Conservation (phyloP, 2,329 filamentous ascomycete species). For the Diaporthe capsici region DNA sequence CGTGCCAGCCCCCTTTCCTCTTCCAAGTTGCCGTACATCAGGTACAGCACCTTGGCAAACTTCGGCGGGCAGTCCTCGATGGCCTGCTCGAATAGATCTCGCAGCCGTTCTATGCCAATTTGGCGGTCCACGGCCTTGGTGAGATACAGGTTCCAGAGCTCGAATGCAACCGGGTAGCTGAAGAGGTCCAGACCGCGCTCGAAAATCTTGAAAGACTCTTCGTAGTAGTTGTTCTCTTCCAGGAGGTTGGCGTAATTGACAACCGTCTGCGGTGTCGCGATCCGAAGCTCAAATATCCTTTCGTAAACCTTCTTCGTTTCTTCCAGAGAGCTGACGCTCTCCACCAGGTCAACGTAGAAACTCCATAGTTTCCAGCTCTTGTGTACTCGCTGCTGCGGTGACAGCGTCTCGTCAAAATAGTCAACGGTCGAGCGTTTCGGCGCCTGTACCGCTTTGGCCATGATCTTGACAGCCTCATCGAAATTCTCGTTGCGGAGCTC, state of each 20-base stretch:
- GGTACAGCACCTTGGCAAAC: slow-evolving; percentile 94
- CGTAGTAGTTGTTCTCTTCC: slow-evolving; percentile 94
- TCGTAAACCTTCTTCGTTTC: slow-evolving; percentile 97
- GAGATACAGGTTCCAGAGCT: slow-evolving; percentile 98
- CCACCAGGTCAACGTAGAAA: slow-evolving; percentile 98
- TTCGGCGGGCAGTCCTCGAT: slow-evolving; percentile 94
- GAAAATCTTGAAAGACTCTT: slow-evolving; percentile 98
- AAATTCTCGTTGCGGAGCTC: slow-evolving; percentile 97
- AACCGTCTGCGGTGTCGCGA: slow-evolving; percentile 97
- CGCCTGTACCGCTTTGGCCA: slow-evolving; percentile 97
- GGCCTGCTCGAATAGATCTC: slow-evolving; percentile 97
- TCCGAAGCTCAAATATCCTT: slow-evolving; percentile 96
- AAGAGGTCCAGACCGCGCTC: slow-evolving; percentile 98
- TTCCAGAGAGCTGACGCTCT: slow-evolving; percentile 91
- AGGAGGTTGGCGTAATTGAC: slow-evolving; percentile 98
- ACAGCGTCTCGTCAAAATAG: slow-evolving; percentile 96
- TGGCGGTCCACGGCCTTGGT: slow-evolving; percentile 97
- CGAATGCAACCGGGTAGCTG: slow-evolving; percentile 97
- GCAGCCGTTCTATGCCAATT: slow-evolving; percentile 92
- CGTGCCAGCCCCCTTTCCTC: slow-evolving; percentile 94
- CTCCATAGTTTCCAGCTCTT: slow-evolving; percentile 99
- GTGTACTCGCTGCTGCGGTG: slow-evolving; percentile 95
- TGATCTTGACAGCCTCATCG: slow-evolving; percentile 92
- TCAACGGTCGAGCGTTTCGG: slow-evolving; percentile 98
- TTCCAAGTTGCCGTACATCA: slow-evolving; percentile 98